Evolutionary conservation across 805 yeast species (phyloP).

Genomic region (Sugiyamaella floridensis): DNA sequence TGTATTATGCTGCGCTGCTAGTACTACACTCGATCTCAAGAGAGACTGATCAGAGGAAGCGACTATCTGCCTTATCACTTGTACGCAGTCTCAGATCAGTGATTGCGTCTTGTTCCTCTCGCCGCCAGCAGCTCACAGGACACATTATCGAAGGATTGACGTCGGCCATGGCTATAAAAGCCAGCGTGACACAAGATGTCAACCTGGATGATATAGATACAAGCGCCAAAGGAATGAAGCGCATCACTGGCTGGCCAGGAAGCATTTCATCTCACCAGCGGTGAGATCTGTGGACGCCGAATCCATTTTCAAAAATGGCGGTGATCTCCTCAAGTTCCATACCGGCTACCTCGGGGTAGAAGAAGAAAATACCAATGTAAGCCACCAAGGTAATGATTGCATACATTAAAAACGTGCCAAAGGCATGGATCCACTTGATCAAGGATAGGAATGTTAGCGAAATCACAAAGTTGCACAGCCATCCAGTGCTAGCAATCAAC

Average conservation of each 20-base stretch:
- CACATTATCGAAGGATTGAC: conserved; percentile 9
- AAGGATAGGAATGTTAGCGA: conserved; percentile 88
- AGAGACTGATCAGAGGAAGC: conserved; percentile 13
- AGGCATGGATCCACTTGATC: conserved; percentile 83
- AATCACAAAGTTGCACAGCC: conserved; percentile 89
- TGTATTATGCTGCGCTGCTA: conserved; percentile 57
- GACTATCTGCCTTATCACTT: conserved; percentile 6
- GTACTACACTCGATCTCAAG: conserved; percentile 30
- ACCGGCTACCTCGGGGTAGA: conserved; percentile 89
- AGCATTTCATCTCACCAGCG: conserved; percentile 12
- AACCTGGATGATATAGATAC: conserved; percentile 2
- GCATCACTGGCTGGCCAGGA: conserved; percentile 19
- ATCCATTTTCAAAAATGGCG: conserved; percentile 65
- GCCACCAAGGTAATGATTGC: conserved; percentile 74
- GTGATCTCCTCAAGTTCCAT: conserved; percentile 89
- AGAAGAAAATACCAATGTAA: conserved; percentile 66
- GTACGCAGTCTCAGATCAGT: conserved; percentile 11
- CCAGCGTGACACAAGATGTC: conserved; percentile 2
- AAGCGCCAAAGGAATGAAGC: conserved; percentile 1
- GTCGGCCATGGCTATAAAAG: conserved; percentile 7
- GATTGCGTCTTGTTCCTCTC: conserved; percentile 4
- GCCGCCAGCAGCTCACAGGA: conserved; percentile 3
- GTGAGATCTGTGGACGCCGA: neutral
- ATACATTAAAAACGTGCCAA: conserved; percentile 88
- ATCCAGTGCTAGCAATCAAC: conserved; percentile 83